These are phyloP conservation scores for Alternaria atra DNA, from an alignment of 2,329 filamentous ascomycete species.

Conservation along the genomic window DNA sequence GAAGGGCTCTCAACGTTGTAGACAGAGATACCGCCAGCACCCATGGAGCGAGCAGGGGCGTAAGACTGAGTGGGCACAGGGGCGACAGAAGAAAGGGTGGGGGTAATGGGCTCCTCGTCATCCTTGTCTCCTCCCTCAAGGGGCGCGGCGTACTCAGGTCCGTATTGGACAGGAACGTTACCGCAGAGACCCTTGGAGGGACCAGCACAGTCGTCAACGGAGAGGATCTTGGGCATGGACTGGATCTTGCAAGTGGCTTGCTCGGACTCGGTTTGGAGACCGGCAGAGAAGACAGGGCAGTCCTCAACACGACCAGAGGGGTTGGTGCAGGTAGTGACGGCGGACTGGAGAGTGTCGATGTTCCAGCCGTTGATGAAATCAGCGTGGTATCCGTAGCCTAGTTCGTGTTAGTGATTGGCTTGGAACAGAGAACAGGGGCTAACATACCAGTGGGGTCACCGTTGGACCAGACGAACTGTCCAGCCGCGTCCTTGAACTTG, in stretches of 20 bases:
- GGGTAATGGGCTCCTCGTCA: slow-evolving; percentile 32
- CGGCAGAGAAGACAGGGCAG: slow-evolving; percentile 72
- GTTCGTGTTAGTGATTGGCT: slow-evolving; percentile 20
- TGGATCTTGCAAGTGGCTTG: slow-evolving; percentile 70
- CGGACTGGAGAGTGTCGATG: slow-evolving; percentile 68
- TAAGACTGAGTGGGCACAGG: slow-evolving; percentile 49
- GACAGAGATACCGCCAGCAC: slow-evolving; percentile 48
- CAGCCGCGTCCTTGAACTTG: slow-evolving; percentile 60
- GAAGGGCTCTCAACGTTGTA: slow-evolving; percentile 32
- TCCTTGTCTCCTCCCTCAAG: slow-evolving; percentile 32
- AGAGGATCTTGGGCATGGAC: slow-evolving; percentile 62
- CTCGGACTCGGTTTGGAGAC: slow-evolving; percentile 66
- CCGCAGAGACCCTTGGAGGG: slow-evolving; percentile 72
- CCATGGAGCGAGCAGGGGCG: slow-evolving; percentile 39
- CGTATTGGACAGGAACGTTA: slow-evolving; percentile 60
- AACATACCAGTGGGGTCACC: slow-evolving; percentile 75
- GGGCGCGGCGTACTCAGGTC: slow-evolving; percentile 53
- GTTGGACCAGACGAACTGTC: slow-evolving; percentile 73
- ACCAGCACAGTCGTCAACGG: slow-evolving; percentile 67
- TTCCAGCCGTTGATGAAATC: slow-evolving; percentile 80
- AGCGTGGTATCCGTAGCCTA: slow-evolving; percentile 75
- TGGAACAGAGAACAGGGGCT: slow-evolving; percentile 32
- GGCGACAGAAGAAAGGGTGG: slow-evolving; percentile 24
- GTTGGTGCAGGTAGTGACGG: slow-evolving; percentile 78
- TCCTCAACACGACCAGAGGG: slow-evolving; percentile 73